Conservation (phyloP, 2,329 filamentous ascomycete genomes). For the Metarhizium brunneum region DNA sequence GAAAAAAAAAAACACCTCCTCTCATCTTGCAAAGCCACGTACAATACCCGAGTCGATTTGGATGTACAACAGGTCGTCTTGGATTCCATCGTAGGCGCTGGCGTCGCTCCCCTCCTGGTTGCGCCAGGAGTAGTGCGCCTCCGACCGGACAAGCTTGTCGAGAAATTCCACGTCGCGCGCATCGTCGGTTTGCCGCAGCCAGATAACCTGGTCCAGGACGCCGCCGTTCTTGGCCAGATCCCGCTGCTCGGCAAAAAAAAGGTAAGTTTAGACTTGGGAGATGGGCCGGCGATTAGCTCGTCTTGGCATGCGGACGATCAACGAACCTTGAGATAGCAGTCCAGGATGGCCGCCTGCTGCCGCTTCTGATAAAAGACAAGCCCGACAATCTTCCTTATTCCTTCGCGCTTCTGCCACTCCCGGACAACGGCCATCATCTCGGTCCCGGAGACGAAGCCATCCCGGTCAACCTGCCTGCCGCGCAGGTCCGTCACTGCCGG, state of each 20-base stretch:
- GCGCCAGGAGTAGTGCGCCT: constrained; percentile 27
- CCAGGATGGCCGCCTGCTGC: constrained; percentile 33
- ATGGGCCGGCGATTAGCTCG: neutral
- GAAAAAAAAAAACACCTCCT: too few relatives aligned
- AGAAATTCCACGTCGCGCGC: constrained; percentile 29
- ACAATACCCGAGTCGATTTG: constrained; percentile 30
- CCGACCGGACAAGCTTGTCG: constrained; percentile 25
- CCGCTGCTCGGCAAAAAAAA: constrained; percentile 16
- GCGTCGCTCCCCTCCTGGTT: constrained; percentile 18
- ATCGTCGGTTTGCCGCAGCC: constrained; percentile 31
- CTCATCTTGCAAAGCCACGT: constrained; percentile 11
- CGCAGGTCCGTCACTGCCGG: neutral
- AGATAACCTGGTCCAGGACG: constrained; percentile 35
- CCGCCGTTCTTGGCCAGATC: constrained; percentile 35
- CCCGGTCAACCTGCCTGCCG: neutral
- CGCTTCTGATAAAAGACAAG: constrained; percentile 37
- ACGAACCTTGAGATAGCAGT: constrained; percentile 33
- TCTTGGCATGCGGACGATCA: neutral
- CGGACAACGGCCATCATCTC: neutral
- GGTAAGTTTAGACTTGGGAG: neutral
- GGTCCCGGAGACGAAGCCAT: neutral
- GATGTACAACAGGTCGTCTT: constrained; percentile 34
- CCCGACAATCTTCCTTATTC: constrained; percentile 27
- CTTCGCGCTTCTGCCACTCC: neutral
- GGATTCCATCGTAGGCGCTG: constrained; percentile 32